Base-by-base conservation (phyloP, 345 rosid genomes). In the Zanthoxylum bungeanum region DNA sequence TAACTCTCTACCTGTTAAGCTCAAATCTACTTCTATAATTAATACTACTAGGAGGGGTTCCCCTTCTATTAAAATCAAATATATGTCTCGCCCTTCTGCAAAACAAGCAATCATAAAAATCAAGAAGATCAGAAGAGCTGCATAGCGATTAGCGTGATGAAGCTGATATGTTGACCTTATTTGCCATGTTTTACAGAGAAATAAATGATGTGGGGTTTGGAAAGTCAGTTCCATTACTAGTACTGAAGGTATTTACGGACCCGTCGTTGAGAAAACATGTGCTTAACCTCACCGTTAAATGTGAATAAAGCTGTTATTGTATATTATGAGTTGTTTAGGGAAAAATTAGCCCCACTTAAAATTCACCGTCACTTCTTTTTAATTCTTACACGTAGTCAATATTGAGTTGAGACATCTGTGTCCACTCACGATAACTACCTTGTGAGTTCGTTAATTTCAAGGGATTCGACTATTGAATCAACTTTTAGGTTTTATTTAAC, bases 51-150 rank as follows among this genome's bases (percentile, higher is more conserved):
- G 88, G 62, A 84, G 71, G 0, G 91, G 79, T 37, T 83, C 83
- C 69, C 85, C 92, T 79, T 90, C 92, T 84, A 90, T 74, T 77
- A 90, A 68, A 78, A 88, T 85, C 17, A 91, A 81, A 70, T 81
- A 88, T 53, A 90, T 63, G 3, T 74, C 72, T 75, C 75, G 60
- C 21, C 82, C 78, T 74, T 85, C 76, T 40, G 85, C 90, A 7
- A 68, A 69, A 68, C 77, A 68, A 77, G 52, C 58, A 53, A 64
- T 10, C 31, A 77, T 62, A 14, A 68, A 68, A n/a, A 70, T 56
- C n/a, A 11, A 9, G 25, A 74, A 78, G n/a, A 76, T 3, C n/a
- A 86, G 71, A 56, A 85, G 28, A 65, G 70, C 47, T 22, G 44
- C 34, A 33, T 6, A 28, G n/a, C n/a, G n/a, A n/a, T n/a, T n/a